Conservation (phyloP, 2,329 filamentous ascomycete species). For the Colletotrichum sojae region DNA sequence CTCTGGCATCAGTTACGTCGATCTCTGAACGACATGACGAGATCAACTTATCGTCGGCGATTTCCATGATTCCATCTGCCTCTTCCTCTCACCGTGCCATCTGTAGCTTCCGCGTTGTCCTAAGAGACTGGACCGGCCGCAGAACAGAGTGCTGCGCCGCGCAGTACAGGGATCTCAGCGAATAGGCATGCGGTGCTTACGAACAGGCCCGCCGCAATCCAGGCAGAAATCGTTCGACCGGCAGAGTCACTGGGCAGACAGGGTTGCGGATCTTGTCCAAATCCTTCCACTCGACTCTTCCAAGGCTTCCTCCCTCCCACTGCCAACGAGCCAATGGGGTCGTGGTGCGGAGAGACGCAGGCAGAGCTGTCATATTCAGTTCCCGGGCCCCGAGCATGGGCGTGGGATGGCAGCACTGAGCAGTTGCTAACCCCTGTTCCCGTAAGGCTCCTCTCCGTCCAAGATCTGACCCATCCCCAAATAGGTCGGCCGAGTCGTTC, state of each 20-base stretch:
- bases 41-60: slow-evolving; percentile 9
- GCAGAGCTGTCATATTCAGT: not conserved
- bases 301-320: not conserved
- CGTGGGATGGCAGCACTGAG: too few species aligned
- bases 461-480: not conserved
- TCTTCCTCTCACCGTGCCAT: slow-evolving; percentile 9
- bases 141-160: slow-evolving; percentile 22
- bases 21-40: not conserved
- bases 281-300: slow-evolving; percentile 6
- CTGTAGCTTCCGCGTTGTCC: slow-evolving; percentile 2
- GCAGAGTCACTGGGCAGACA: slow-evolving; percentile 17
- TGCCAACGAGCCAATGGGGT: slow-evolving; percentile 18
- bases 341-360: slow-evolving; percentile 3
- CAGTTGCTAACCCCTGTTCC: too few species aligned
- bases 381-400: not conserved
- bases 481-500: not conserved
- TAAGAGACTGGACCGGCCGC: slow-evolving; percentile 20
- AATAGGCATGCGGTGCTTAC: slow-evolving; percentile 19
- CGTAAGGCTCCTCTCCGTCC: not conserved
- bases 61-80: slow-evolving; percentile 25
- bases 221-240: slow-evolving; percentile 31
- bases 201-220: slow-evolving; percentile 16
- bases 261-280: slow-evolving; percentile 18
- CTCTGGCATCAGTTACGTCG: not conserved
- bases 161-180: not conserved